These are phyloP conservation scores for Spergularia azorica DNA, from an alignment of 179 eudicot species.

Conservation along the genomic window DNA sequence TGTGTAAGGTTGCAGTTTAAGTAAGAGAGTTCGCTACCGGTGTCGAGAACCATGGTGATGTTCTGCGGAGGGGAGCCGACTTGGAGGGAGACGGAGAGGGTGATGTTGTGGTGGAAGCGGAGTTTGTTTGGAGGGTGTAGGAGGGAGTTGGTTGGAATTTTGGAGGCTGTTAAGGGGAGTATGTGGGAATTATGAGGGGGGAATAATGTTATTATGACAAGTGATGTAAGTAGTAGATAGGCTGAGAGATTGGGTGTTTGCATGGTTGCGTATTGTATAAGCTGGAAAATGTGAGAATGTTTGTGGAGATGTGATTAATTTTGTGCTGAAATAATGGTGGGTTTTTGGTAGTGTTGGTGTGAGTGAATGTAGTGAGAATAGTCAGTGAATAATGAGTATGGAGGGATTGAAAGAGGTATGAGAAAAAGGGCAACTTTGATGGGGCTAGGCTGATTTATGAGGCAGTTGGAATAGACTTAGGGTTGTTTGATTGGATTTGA, in stretches of 20 bases:
- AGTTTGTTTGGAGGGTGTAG: conserved; percentile 34
- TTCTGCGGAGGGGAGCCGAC: conserved; percentile 76
- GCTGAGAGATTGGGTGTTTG: neutral
- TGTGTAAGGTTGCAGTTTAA: conserved; percentile 54
- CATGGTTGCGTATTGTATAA: too few relatives aligned
- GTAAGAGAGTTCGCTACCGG: conserved; percentile 91
- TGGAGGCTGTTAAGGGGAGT: conserved; percentile 6
- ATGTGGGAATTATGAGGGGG: neutral
- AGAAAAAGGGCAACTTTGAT: neutral
- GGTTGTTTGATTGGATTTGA: conserved; percentile 2
- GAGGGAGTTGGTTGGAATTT: neutral
- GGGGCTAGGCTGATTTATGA: neutral
- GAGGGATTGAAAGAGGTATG: neutral
- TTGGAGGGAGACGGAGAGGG: conserved; percentile 63
- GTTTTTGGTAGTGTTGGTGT: too few relatives aligned
- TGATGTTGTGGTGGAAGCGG: conserved; percentile 71
- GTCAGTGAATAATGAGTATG: too few relatives aligned
- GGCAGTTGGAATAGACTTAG: neutral
- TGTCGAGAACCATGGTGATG: conserved; percentile 81
- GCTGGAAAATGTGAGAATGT: neutral
- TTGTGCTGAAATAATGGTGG: neutral
- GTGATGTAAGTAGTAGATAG: too few relatives aligned
- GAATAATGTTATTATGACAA: neutral
- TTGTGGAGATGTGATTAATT: neutral
- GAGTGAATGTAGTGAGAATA: too few relatives aligned